A percentile compares a stretch with the other conserved stretches of the same genome.
These are phyloP conservation scores for Saccharum hybrid DNA, from an alignment of 202 grass and related monocot species.

Conservation along the genomic window DNA sequence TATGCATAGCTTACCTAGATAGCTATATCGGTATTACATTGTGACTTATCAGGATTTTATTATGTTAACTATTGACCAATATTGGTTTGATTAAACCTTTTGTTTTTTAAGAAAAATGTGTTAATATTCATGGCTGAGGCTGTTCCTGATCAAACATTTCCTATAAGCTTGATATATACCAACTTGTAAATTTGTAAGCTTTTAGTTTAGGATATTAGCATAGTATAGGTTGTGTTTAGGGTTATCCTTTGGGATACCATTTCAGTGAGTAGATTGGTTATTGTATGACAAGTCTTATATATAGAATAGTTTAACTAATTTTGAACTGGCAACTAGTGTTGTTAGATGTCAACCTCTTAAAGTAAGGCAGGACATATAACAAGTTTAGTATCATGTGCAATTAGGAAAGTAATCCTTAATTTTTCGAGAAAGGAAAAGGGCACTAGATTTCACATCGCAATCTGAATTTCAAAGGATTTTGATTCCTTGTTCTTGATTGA, in stretches of 20 bases:
- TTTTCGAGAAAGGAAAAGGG: background rate
- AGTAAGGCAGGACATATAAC: background rate
- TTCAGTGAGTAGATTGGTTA: background rate
- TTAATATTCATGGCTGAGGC: background rate
- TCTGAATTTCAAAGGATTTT: slow-evolving; percentile 1
- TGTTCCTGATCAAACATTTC: background rate
- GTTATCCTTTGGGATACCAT: background rate
- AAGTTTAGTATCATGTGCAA: background rate
- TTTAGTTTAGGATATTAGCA: slow-evolving; percentile 9
- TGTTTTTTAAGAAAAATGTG: background rate
- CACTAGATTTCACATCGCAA: background rate
- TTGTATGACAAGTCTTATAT: background rate
- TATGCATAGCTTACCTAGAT: background rate
- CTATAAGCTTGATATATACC: background rate
- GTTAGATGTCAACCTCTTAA: background rate
- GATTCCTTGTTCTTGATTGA: background rate
- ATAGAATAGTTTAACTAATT: background rate
- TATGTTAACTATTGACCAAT: background rate
- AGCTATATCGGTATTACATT: background rate
- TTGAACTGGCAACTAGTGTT: slow-evolving; percentile 1
- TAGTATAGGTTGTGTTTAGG: background rate
- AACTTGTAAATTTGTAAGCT: background rate
- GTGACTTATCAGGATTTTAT: background rate
- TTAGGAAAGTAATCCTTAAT: slow-evolving; percentile 10
- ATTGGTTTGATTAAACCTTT: background rate